Conservation (phyloP, 2,329 filamentous ascomycete species). For the Laburnicola sp. region DNA sequence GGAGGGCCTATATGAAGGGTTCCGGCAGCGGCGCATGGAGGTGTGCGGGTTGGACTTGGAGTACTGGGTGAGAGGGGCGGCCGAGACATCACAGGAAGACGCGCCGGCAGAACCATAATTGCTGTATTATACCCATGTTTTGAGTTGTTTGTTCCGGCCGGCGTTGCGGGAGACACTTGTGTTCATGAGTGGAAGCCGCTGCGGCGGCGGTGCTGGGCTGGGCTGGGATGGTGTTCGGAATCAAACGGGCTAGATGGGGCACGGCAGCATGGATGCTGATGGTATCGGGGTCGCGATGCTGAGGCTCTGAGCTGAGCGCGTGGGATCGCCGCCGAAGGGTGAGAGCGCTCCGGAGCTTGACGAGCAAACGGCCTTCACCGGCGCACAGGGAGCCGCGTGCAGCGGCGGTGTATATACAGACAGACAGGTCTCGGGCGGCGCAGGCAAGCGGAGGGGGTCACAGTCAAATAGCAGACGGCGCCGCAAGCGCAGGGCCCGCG, state of each 20-base stretch:
- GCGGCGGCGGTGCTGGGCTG: not conserved
- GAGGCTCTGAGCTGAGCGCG: not conserved
- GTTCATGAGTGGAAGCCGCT: not conserved
- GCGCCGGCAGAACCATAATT: constrained; percentile 16
- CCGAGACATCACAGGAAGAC: constrained; percentile 15
- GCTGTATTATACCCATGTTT: constrained; percentile 3
- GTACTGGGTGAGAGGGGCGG: constrained; percentile 37
- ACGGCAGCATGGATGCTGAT: constrained; percentile 9
- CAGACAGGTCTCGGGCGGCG: too few relatives aligned
- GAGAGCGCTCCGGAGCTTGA: constrained; percentile 2
- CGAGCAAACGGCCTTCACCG: too few relatives aligned
- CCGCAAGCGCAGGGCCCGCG: not conserved
- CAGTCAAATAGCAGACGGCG: not conserved
- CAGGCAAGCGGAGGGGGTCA: too few relatives aligned
- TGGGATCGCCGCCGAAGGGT: too few relatives aligned
- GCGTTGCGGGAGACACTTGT: not conserved
- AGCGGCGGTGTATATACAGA: too few relatives aligned
- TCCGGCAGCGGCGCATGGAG: constrained; percentile 55
- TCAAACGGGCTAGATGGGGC: constrained; percentile 1
- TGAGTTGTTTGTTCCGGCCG: not conserved
- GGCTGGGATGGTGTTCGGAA: constrained; percentile 11
- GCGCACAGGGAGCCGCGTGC: too few relatives aligned
- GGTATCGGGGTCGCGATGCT: constrained; percentile 1
- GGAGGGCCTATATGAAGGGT: constrained; percentile 55
- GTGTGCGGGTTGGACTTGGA: constrained; percentile 58